Percentiles rank a stretch among this genome's conserved stretches.
phyloP scores from a whole-genome alignment of 2,329 filamentous ascomycete genomes.

The Elsinoe fawcettii region DNA sequence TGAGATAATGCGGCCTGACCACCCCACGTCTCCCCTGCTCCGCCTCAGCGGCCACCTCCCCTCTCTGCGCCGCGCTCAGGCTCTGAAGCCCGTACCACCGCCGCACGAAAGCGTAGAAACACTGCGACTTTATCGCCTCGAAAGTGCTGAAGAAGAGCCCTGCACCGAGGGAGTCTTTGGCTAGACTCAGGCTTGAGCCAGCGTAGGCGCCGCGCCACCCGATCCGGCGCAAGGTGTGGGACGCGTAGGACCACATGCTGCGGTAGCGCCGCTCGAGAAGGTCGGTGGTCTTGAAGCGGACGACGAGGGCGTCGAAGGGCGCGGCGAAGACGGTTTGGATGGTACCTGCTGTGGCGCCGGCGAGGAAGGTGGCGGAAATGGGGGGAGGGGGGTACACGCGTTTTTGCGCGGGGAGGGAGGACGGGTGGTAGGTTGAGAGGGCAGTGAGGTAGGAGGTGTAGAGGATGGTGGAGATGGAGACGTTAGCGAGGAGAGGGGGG shows the following conservation, averaged over 20 bases:
- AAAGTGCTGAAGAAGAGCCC: conserved; percentile 69
- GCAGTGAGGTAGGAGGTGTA: conserved; percentile 70
- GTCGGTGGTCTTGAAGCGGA: conserved; percentile 59
- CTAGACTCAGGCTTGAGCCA: conserved; percentile 60
- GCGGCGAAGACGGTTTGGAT: conserved; percentile 66
- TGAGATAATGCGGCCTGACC: conserved; percentile 65
- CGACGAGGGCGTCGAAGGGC: conserved; percentile 67
- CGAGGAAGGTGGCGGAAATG: conserved; percentile 56
- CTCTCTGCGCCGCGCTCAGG: conserved; percentile 28
- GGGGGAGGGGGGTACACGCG: conserved; percentile 63
- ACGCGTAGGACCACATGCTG: conserved; percentile 67
- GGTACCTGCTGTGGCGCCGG: conserved; percentile 60
- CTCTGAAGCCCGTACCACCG: conserved; percentile 54
- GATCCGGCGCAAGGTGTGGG: conserved; percentile 61
- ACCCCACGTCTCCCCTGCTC: conserved; percentile 34
- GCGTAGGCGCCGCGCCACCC: conserved; percentile 65
- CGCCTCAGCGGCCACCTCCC: conserved; percentile 25
- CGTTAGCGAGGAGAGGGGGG: conserved; percentile 66
- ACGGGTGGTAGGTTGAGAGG: conserved; percentile 58
- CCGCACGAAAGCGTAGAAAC: conserved; percentile 62
- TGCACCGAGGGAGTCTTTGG: conserved; percentile 62
- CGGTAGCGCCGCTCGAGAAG: conserved; percentile 53
- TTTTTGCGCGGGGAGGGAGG: conserved; percentile 52
- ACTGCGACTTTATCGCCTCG: conserved; percentile 67
- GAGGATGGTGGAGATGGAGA: conserved; percentile 63